These are phyloP conservation scores for Sporothrix pallida DNA, from an alignment of 2,329 filamentous ascomycete genomes.

Conservation along the genomic window DNA sequence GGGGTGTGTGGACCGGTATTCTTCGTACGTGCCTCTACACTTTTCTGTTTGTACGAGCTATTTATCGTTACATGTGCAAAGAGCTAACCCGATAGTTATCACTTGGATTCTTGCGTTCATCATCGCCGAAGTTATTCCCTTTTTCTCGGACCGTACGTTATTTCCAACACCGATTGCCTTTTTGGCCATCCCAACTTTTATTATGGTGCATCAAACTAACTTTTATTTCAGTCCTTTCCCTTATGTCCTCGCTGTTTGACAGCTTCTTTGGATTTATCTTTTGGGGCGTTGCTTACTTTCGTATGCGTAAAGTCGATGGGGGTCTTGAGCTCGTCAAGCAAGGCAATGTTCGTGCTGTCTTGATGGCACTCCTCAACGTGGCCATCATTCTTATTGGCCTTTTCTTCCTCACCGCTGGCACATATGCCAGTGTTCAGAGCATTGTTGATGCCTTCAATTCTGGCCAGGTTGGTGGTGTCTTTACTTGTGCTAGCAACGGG, in stretches of 20 bases:
- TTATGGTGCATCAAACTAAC: too few relatives aligned
- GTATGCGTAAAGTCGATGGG: constrained; percentile 72
- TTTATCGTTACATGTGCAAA: not conserved
- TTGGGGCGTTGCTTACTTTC: constrained; percentile 82
- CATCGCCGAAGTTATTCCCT: constrained; percentile 90
- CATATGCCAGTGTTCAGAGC: constrained; percentile 76
- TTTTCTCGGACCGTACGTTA: constrained; percentile 75
- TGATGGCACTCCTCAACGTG: constrained; percentile 71
- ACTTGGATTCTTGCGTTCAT: constrained; percentile 91
- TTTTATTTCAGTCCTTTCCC: constrained; percentile 58
- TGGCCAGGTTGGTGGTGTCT: constrained; percentile 71
- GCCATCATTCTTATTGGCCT: constrained; percentile 75
- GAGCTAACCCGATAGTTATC: constrained; percentile 49
- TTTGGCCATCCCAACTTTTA: too few relatives aligned
- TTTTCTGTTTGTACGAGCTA: not conserved
- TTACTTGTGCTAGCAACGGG: constrained; percentile 74
- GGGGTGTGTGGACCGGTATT: constrained; percentile 78
- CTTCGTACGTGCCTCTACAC: constrained; percentile 53
- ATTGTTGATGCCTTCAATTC: constrained; percentile 74
- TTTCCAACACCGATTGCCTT: too few relatives aligned
- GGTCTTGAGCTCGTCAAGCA: constrained; percentile 58
- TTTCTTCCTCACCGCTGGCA: constrained; percentile 82
- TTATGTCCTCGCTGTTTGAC: constrained; percentile 89
- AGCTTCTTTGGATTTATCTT: constrained; percentile 96
- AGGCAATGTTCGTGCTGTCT: constrained; percentile 57